Base-by-base conservation (phyloP, 2,329 filamentous ascomycete genomes). In the Thermoascus crustaceus region DNA sequence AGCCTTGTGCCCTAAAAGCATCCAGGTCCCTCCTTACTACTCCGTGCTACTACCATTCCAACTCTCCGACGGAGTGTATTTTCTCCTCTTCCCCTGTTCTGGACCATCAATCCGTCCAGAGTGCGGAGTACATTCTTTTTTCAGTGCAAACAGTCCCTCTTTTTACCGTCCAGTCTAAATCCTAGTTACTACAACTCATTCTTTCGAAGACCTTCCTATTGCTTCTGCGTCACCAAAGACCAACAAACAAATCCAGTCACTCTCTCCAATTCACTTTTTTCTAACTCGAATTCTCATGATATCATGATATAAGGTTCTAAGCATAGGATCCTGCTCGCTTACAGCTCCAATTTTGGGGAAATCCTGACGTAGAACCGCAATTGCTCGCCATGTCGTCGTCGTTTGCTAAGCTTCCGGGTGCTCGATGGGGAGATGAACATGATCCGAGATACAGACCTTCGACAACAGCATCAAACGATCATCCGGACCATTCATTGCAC, bases 401-500 rank as follows among this genome's bases (percentile, higher is more conserved):
- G 24, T 10, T 26, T 16, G 9, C 26, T 17, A 29, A 29, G 11
- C 7, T 29, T 13, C 10, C 26, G 10, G 13, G 14, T 16, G 26
- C 7, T 29, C 14, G 9, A 41, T 44, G 40, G 43, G 38, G 37
- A 13, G 43, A 45, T 6, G 47, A 50, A 24, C 38, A 42, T 24
- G 57, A 60, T 32, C 51, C 50, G 20, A 46, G 41, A 43, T 46
- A 54, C 37, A 48, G 50, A 38, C 53, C 54, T 7, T 52, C 48
- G 7, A 55, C 55, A 14, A 50, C 49, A 34, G 52, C 50, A 1
- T 57, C 57, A 22, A 54, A 48, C 41, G 58, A 60, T 21, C 46
- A 46, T 11, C 50, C 53, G 16, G 57, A 61, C 22, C 54, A 59
- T 46, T 41, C 48, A 17, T 47, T 46, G 35, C 58, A 61, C 41